phyloP scores from a whole-genome alignment of 257 asterid genomes.

The Capsicum pubescens region DNA sequence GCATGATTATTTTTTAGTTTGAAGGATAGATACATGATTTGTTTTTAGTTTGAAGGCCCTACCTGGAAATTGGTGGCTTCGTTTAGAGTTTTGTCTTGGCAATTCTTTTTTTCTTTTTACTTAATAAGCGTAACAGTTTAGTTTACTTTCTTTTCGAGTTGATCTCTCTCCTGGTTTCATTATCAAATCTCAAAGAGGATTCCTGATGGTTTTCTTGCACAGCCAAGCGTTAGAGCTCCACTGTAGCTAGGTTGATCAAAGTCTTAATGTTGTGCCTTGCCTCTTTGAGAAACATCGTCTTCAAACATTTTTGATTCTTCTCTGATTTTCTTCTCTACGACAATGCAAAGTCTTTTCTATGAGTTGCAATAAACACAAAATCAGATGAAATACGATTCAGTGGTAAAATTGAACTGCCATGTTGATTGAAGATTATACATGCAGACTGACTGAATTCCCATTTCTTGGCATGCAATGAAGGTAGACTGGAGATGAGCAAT shows the following conservation, averaged over 20 bases:
- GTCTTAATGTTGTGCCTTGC: background rate
- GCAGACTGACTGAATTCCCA: background rate
- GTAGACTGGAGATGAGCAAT: background rate
- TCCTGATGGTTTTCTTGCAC: background rate
- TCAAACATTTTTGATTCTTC: background rate
- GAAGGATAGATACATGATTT: background rate
- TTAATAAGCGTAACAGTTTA: background rate
- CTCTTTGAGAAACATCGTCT: background rate
- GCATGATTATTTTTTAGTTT: background rate
- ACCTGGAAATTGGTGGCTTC: background rate
- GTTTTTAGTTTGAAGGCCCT: background rate
- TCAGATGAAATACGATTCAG: background rate
- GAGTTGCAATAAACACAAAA: background rate
- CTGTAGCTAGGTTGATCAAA: background rate
- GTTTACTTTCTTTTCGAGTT: background rate
- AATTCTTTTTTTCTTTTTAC: background rate
- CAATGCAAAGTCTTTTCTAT: background rate
- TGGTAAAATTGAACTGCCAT: background rate
- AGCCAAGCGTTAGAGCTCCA: background rate
- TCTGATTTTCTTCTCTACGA: background rate
- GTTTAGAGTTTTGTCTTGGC: background rate
- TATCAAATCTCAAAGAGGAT: background rate
- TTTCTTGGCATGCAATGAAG: background rate
- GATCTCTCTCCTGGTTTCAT: background rate
- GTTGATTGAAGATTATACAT: background rate